Base-by-base conservation (phyloP, 768 basidiomycete species). In the Termitomyces sp. region DNA sequence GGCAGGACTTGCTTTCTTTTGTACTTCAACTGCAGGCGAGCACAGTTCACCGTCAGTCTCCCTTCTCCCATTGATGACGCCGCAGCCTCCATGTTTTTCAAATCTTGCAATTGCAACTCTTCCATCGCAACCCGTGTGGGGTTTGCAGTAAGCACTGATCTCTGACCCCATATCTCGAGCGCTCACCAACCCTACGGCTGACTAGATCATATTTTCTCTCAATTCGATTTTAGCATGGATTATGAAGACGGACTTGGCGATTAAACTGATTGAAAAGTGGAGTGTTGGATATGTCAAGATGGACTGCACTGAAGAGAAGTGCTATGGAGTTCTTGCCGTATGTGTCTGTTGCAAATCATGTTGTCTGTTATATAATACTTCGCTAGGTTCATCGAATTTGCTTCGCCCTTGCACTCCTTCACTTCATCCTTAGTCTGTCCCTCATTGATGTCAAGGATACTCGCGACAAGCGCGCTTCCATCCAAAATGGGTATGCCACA, bases 101-200 rank as follows among this genome's bases (percentile, higher is more conserved):
- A 97, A 78, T 94, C 91, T 33, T 99, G 96, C 73, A 98, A 98
- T 70, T 99, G 97, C 76, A 98, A 98, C 70, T 96, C 94, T 9
- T 96, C 94, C 0, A 98, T 99, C 64, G 97, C 97, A 0, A 98
- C 95, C 45, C 88, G 95, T 67, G 88, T 98, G 57, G 95, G 95
- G 34, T 97, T 94, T 72, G 94, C 93, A 16, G 94, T 92, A 69
- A 58, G 88, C 70, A 24, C 20, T 33, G 2, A 26, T 37, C 13
- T 13, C 4, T 7, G 12, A 18, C 5, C n/a, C 24, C 13, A 22
- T 15, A 9, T 16, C 10, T 15, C 1, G 33, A 33, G 18, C 45
- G 16, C 7, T 33, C 44, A 31, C 55, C n/a, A 22, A 47, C 15
- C 24, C 34, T 34, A n/a, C 42, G 33, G 8, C 22, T 45, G 55